A percentile compares a stretch with the other conserved stretches of the same genome.
Conservation (phyloP, 345 rosid species). For the Populus simonii region DNA sequence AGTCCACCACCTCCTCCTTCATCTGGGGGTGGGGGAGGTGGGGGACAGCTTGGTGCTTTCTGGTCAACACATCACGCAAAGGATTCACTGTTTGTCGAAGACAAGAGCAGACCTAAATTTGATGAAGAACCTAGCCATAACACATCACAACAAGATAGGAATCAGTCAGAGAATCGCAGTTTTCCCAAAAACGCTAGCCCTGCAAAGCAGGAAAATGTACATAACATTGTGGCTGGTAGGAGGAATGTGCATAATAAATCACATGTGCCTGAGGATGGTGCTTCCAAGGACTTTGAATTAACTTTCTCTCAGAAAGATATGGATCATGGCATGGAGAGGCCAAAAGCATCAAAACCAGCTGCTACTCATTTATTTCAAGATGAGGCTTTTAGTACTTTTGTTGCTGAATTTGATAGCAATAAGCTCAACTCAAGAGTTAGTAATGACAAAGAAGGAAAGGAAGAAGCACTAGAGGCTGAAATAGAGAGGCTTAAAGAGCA, state of each 20-base stretch:
- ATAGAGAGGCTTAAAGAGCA: constrained; percentile 69
- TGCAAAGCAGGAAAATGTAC: constrained; percentile 44
- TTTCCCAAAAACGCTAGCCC: constrained; percentile 39
- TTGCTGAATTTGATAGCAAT: constrained; percentile 77
- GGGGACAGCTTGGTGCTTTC: constrained; percentile 81
- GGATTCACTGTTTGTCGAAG: constrained; percentile 49
- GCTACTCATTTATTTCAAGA: constrained; percentile 44
- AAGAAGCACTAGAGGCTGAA: constrained; percentile 62
- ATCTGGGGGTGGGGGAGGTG: constrained; percentile 42
- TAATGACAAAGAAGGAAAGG: constrained; percentile 36
- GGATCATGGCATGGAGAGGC: constrained; percentile 37
- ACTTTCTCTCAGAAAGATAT: constrained; percentile 41
- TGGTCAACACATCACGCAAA: constrained; percentile 87
- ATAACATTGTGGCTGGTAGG: constrained; percentile 25
- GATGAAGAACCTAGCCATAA: constrained; percentile 59
- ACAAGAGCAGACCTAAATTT: constrained; percentile 47
- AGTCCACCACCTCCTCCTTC: constrained; percentile 76
- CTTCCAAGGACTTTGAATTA: constrained; percentile 52
- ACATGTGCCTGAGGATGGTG: constrained; percentile 32
- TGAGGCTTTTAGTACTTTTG: constrained; percentile 63
- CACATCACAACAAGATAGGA: constrained; percentile 42
- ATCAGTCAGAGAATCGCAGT: constrained; percentile 38
- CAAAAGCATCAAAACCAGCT: constrained; percentile 43
- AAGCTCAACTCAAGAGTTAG: constrained; percentile 44
- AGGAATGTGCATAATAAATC: constrained; percentile 37